phyloP scores from a whole-genome alignment of 1,139 yeast species.

The Blastobotrys illinoisensis region DNA sequence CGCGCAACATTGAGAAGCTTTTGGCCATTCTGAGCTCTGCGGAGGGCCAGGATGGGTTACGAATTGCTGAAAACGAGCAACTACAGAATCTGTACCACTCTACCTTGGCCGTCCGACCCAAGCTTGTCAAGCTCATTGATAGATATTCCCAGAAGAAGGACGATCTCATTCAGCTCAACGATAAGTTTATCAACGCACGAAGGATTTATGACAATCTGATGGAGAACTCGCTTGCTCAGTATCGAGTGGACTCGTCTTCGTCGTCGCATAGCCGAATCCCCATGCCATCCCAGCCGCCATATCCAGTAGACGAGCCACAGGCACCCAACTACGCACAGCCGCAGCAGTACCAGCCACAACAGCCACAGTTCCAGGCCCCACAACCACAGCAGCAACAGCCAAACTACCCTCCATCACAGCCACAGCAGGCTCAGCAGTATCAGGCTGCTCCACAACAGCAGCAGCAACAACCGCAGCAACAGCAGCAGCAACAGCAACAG shows the following conservation, averaged over 20 bases:
- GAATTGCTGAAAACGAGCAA: conserved; percentile 40
- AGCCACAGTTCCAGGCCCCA: conserved; percentile 10
- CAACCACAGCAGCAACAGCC: conserved; percentile 3
- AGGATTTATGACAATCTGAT: conserved; percentile 63
- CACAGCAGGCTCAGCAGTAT: background rate
- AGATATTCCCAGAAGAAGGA: conserved; percentile 69
- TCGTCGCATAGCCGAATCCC: conserved; percentile 4
- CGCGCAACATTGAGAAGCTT: conserved; percentile 57
- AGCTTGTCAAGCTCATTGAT: conserved; percentile 65
- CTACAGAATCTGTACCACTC: conserved; percentile 57
- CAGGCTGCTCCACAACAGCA: conserved; percentile 3
- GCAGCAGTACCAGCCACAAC: conserved; percentile 1
- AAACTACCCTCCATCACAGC: conserved; percentile 6
- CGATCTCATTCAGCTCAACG: conserved; percentile 65
- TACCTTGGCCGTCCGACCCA: conserved; percentile 66
- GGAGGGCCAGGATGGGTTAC: conserved; percentile 28
- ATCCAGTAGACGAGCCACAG: conserved; percentile 9
- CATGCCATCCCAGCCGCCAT: conserved; percentile 12
- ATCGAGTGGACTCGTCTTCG: conserved; percentile 15
- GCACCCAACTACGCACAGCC: background rate
- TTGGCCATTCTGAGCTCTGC: conserved; percentile 52
- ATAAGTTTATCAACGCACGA: conserved; percentile 63
- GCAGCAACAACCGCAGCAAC: background rate
- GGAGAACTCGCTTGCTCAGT: conserved; percentile 40
- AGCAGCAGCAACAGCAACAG: too few relatives aligned